These are phyloP conservation scores for Hymenochaete sp. DNA, from an alignment of 1,284 basidiomycete species.

Conservation along the genomic window DNA sequence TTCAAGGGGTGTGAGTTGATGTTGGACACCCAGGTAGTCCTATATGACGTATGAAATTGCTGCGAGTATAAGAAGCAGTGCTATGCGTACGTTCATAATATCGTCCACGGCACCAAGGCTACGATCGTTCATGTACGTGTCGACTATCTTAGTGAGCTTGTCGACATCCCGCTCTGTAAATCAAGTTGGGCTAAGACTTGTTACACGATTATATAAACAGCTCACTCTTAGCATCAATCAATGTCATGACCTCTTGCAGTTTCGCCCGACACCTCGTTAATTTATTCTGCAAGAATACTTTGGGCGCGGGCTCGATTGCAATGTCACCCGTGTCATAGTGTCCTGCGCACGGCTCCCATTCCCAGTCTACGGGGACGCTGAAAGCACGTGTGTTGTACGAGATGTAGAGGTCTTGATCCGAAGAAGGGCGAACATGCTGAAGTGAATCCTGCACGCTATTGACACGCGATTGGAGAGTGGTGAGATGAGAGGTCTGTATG, in stretches of 20 bases:
- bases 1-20: slow-evolving; percentile 48
- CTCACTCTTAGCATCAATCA: slow-evolving; percentile 56
- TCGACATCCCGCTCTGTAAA: slow-evolving; percentile 50
- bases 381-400: slow-evolving; percentile 63
- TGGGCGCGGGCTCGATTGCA: slow-evolving; percentile 56
- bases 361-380: slow-evolving; percentile 52
- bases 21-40: slow-evolving; percentile 57
- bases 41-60: slow-evolving; percentile 25
- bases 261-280: slow-evolving; percentile 51
- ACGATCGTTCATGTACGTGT: slow-evolving; percentile 44
- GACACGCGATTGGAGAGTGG: slow-evolving; percentile 43
- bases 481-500: slow-evolving; percentile 50
- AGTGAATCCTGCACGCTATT: slow-evolving; percentile 39
- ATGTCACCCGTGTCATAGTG: slow-evolving; percentile 67
- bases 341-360: slow-evolving; percentile 64
- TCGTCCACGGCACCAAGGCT: slow-evolving; percentile 55
- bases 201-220: slow-evolving; percentile 12
- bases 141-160: slow-evolving; percentile 41
- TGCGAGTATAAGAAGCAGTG: slow-evolving; percentile 14
- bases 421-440: slow-evolving; percentile 39
- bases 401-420: slow-evolving; percentile 65
- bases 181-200: slow-evolving; percentile 13
- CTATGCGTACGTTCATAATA: slow-evolving; percentile 48
- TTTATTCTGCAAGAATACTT: slow-evolving; percentile 71
- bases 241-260: slow-evolving; percentile 47